Evolutionary conservation across 2,329 filamentous ascomycete species (phyloP).

Genomic region (Aspergillus terreus): DNA sequence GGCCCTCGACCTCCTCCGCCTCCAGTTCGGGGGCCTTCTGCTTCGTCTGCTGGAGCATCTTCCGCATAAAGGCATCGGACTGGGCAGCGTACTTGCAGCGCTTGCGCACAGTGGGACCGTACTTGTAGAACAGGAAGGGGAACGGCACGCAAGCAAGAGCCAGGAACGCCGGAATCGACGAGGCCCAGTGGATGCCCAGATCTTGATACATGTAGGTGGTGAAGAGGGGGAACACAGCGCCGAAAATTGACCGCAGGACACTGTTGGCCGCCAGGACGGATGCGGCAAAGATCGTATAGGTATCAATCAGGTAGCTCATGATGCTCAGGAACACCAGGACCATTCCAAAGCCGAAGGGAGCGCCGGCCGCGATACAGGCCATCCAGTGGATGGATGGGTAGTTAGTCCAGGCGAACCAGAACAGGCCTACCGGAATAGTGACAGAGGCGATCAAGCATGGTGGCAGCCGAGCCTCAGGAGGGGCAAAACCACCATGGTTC

Average conservation of each 20-base stretch:
- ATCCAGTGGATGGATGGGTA: slow-evolving; percentile 40
- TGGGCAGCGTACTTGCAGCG: slow-evolving; percentile 36
- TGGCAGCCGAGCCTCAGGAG: slow-evolving; percentile 55
- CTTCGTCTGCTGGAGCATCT: slow-evolving; percentile 19
- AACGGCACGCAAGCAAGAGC: slow-evolving; percentile 40
- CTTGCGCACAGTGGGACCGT: slow-evolving; percentile 33
- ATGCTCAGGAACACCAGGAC: slow-evolving; percentile 38
- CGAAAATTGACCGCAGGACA: slow-evolving; percentile 43
- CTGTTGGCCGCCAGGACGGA: slow-evolving; percentile 41
- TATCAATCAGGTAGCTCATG: slow-evolving; percentile 42
- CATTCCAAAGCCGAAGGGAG: slow-evolving; percentile 40
- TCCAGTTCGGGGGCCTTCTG: slow-evolving; percentile 1
- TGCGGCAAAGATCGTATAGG: slow-evolving; percentile 40
- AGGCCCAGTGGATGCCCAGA: slow-evolving; percentile 47
- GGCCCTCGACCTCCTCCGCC: slow-evolving; percentile 5
- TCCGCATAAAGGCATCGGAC: slow-evolving; percentile 27
- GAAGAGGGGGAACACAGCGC: slow-evolving; percentile 45
- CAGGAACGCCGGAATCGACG: slow-evolving; percentile 42
- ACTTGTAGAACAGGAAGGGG: slow-evolving; percentile 39
- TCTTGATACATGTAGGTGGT: slow-evolving; percentile 42
- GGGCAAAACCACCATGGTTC: slow-evolving; percentile 23
- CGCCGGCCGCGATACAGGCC: slow-evolving; percentile 31
- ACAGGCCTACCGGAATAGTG: slow-evolving; percentile 52
- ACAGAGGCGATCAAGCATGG: slow-evolving; percentile 47
- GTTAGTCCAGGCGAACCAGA: slow-evolving; percentile 60